A percentile compares a stretch with the other conserved stretches of the same genome.
These are phyloP conservation scores for Didymella keratinophila DNA, from an alignment of 2,329 filamentous ascomycete genomes.

Conservation along the genomic window DNA sequence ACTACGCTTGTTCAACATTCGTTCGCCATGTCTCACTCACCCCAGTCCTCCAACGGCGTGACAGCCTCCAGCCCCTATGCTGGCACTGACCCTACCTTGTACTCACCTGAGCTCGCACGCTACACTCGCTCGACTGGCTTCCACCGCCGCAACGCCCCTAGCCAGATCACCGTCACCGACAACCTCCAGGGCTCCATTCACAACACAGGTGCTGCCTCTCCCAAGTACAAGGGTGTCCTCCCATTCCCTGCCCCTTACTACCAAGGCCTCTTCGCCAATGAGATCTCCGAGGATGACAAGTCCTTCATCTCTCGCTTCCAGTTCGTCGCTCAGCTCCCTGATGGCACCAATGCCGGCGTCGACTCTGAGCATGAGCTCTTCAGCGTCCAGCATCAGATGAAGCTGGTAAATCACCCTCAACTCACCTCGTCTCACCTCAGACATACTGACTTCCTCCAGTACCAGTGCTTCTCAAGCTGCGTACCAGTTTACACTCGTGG, in stretches of 20 bases:
- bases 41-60: slow-evolving; percentile 32
- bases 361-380: slow-evolving; percentile 37
- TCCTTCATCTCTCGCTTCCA: slow-evolving; percentile 40
- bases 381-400: slow-evolving; percentile 39
- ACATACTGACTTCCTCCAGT: slow-evolving; percentile 35
- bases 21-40: slow-evolving; percentile 40
- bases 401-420: slow-evolving; percentile 35
- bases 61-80: slow-evolving; percentile 38
- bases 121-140: slow-evolving; percentile 15
- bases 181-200: slow-evolving; percentile 18
- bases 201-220: slow-evolving; percentile 14
- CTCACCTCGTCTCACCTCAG: not conserved
- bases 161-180: slow-evolving; percentile 25
- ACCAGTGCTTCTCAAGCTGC: slow-evolving; percentile 33
- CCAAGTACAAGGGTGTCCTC: slow-evolving; percentile 22
- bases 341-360: slow-evolving; percentile 32
- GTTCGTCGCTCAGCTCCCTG: slow-evolving; percentile 29
- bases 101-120: slow-evolving; percentile 38
- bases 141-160: slow-evolving; percentile 19
- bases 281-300: slow-evolving; percentile 30
- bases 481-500: slow-evolving; percentile 34
- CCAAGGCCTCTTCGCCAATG: slow-evolving; percentile 36
- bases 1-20: slow-evolving; percentile 27
- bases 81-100: slow-evolving; percentile 40
- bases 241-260: slow-evolving; percentile 26